Percentiles rank a stretch among this genome's conserved stretches.
Conservation (phyloP, 139 green algal species). For the Tetratostichococcus sp. region DNA sequence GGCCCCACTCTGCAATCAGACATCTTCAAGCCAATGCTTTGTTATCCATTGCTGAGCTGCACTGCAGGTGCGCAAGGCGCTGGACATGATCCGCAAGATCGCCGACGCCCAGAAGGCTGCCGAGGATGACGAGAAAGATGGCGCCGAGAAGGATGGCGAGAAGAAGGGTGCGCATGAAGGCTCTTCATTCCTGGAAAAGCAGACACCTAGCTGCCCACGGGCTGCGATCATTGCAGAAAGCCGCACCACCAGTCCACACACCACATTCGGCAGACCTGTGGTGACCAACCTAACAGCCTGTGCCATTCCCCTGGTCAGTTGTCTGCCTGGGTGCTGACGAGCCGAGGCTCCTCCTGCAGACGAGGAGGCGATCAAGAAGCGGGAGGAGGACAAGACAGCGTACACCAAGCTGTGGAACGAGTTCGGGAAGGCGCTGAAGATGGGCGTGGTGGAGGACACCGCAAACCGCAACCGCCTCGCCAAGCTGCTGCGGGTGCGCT, state of each 20-base stretch:
- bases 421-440: constrained; percentile 90
- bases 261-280: too few relatives aligned
- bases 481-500: constrained; percentile 46
- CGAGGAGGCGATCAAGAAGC: constrained; percentile 33
- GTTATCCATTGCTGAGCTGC: too few relatives aligned
- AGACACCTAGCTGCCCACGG: too few relatives aligned
- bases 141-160: constrained; percentile 20
- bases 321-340: too few relatives aligned
- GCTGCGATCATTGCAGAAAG: too few relatives aligned
- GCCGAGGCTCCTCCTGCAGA: constrained; percentile 10
- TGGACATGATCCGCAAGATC: constrained; percentile 93
- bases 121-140: constrained; percentile 29
- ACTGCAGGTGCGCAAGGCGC: constrained; percentile 44
- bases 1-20: too few relatives aligned
- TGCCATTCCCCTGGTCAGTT: too few relatives aligned
- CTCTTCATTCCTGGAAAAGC: too few relatives aligned
- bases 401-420: constrained; percentile 90
- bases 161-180: constrained; percentile 6
- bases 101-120: constrained; percentile 67
- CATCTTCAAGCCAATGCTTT: too few relatives aligned
- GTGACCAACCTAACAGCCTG: too few relatives aligned
- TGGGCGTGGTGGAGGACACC: constrained; percentile 95
- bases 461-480: constrained; percentile 74
- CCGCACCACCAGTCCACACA: too few relatives aligned
- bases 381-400: constrained; percentile 19